Conservation (phyloP, 2,329 filamentous ascomycete genomes). For the Lachnellula suecica region DNA sequence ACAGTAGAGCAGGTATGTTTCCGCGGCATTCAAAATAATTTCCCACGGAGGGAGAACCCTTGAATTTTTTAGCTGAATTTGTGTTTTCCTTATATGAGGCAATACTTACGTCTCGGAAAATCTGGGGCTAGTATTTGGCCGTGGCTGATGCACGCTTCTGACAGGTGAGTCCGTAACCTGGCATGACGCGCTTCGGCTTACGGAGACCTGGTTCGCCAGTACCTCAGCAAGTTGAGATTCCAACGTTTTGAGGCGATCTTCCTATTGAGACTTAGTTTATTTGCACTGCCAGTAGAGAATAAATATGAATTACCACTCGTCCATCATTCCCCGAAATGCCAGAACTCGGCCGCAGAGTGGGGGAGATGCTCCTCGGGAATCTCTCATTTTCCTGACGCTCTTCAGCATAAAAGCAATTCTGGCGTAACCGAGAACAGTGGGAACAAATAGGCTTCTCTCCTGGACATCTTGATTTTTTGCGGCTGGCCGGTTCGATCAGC, state of each 20-base stretch:
- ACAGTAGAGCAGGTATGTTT: conserved; percentile 46
- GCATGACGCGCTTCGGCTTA: conserved; percentile 9
- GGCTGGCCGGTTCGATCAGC: conserved; percentile 32
- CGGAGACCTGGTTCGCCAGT: conserved; percentile 22
- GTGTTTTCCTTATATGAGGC: background rate
- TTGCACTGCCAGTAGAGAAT: background rate
- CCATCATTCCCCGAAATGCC: conserved; percentile 2
- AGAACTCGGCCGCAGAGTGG: conserved; percentile 4
- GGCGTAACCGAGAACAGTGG: conserved; percentile 46
- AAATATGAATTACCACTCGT: conserved; percentile 9
- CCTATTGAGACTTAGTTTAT: conserved; percentile 12
- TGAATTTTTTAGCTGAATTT: background rate
- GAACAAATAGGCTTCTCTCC: conserved; percentile 50
- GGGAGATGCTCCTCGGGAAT: conserved; percentile 13
- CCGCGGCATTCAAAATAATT: conserved; percentile 37
- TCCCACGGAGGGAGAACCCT: conserved; percentile 38
- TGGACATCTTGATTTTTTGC: conserved; percentile 51
- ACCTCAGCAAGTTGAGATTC: conserved; percentile 31
- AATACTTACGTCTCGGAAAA: conserved; percentile 16
- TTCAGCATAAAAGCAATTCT: conserved; percentile 44
- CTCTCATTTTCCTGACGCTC: conserved; percentile 16
- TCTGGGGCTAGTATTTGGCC: conserved; percentile 2
- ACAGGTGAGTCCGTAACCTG: conserved; percentile 14
- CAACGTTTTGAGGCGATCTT: conserved; percentile 27
- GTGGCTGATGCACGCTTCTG: background rate